Evolutionary conservation across 352 stramenopile species (phyloP), one percentile per base, ranked within the genome.

Genomic region (Globisporangium cederbergense): DNA sequence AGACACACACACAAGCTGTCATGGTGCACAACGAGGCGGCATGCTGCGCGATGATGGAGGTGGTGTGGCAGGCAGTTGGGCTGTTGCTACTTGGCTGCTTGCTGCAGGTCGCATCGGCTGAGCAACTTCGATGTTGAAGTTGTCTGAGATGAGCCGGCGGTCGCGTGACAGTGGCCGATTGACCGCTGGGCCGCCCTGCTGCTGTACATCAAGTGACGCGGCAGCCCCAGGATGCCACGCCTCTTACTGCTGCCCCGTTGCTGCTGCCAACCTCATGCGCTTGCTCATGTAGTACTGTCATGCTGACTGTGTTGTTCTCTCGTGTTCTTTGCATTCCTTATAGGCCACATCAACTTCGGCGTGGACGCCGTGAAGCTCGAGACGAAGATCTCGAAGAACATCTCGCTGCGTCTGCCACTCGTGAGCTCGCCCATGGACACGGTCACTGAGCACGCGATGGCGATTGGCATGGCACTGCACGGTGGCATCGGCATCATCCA

Each of bases 391-490:
- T 87, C 94, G 53, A 85, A 79, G 66, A 98, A 98, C 73, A 99
- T 99, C 66, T 91, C 78, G 51, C 76, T 99, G 65, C 96, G 97
- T 11, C 65, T 97, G 56, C 97, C 97, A 28, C 93, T 99, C 34
- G 94, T 99, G 32, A 98, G 89, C 18, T 99, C 96, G 60, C 98
- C 98, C 28, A 99, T 99, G 98, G 98, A 99, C 84, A 99, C 98
- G 52, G 98, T 99, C 18, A 99, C 98, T 56, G 98, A 99, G 82
- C 86, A 98, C 73, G 88, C 96, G 53, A 99, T 99, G 97, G 98
- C 98, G 53, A 99, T 99, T 66, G 89, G 90, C 59, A 99, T 99
- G 97, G 98, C 98, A 7, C 83, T 99, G 42, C 96, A 99, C 79
- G 98, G 98, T 46, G 95, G 96, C 40, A 99, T 99, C 65, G 98